A percentile compares a stretch with the other conserved stretches of the same genome.
These are phyloP conservation scores for Novymonas esmeraldas DNA, from an alignment of 208 protist genomes.

Conservation along the genomic window DNA sequence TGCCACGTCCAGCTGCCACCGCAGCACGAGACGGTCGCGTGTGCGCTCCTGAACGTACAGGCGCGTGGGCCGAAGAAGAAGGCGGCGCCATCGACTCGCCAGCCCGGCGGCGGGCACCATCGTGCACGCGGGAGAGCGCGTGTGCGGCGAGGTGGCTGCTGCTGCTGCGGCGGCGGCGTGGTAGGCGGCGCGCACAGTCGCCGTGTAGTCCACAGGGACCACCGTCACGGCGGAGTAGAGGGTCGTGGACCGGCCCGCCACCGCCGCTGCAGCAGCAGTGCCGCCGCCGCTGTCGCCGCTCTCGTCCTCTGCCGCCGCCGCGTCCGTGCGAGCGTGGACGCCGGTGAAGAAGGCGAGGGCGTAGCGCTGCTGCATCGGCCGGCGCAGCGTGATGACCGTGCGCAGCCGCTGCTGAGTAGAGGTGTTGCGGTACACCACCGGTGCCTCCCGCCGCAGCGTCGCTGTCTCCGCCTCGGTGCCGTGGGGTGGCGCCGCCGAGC, in stretches of 20 bases:
- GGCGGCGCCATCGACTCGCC: not conserved
- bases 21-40: slow-evolving; percentile 11
- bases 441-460: not conserved
- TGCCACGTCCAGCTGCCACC: slow-evolving; percentile 17
- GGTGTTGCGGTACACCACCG: slow-evolving; percentile 14
- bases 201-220: not conserved
- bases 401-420: slow-evolving; percentile 8
- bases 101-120: no score
- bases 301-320: not conserved
- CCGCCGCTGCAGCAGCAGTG: not conserved
- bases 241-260: not conserved
- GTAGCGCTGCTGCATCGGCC: slow-evolving; percentile 12
- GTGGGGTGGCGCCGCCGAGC: not conserved
- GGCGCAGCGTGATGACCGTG: slow-evolving; percentile 11
- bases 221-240: slow-evolving; percentile 10
- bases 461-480: not conserved
- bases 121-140: not conserved
- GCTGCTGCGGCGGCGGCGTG: not conserved
- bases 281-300: not conserved
- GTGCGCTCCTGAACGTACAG: slow-evolving; percentile 20
- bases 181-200: not conserved
- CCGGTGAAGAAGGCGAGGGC: slow-evolving; percentile 11
- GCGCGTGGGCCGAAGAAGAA: slow-evolving; percentile 4
- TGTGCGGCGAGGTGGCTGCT: not conserved
- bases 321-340: not conserved